Conservation (phyloP, 208 protist genomes). For the Naegleria lovaniensis region DNA sequence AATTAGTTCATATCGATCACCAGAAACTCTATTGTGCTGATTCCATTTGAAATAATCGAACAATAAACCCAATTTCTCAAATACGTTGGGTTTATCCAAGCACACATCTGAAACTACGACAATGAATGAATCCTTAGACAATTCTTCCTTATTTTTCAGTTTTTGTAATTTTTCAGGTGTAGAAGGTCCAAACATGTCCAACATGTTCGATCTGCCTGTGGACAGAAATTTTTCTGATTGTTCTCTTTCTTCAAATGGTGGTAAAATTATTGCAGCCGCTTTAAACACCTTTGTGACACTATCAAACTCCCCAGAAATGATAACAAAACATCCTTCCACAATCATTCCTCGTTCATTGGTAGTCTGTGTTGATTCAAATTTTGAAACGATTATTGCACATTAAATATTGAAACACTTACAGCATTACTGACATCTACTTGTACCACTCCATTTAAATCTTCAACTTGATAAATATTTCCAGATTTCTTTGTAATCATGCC, state of each 20-base stretch:
- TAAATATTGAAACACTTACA: not conserved
- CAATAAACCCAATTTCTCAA: not conserved
- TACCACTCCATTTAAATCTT: not conserved
- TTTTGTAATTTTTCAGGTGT: not conserved
- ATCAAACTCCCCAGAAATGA: not conserved
- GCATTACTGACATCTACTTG: not conserved
- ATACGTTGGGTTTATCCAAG: not conserved
- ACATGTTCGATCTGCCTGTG: not conserved
- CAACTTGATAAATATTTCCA: not conserved
- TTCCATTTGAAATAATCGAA: not conserved
- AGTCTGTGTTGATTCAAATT: too few species aligned
- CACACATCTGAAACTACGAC: not conserved
- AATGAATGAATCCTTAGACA: not conserved
- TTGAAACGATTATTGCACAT: too few species aligned
- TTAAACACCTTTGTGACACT: not conserved
- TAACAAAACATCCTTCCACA: not conserved
- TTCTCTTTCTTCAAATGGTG: not conserved
- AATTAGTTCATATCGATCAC: not conserved
- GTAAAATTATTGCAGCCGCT: not conserved
- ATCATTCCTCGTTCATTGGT: not conserved
- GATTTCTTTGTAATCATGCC: not conserved
- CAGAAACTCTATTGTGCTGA: not conserved
- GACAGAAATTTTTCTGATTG: not conserved
- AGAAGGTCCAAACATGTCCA: not conserved
- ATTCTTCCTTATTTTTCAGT: not conserved